phyloP scores from a whole-genome alignment of 2,329 filamentous ascomycete genomes.

The Seiridium unicorne region DNA sequence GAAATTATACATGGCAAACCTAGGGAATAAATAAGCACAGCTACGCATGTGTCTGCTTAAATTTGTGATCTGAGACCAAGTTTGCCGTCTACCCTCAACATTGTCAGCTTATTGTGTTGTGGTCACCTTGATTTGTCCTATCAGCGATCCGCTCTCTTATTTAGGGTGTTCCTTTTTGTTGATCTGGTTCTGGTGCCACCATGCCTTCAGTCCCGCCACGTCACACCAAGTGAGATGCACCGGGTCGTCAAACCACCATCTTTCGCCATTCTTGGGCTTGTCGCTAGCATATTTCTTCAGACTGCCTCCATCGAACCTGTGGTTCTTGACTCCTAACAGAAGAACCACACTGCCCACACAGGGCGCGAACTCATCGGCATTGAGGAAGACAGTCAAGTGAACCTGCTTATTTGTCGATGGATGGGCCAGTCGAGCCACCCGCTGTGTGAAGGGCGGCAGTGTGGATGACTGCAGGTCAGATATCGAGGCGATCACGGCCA shows the following conservation, averaged over 20 bases:
- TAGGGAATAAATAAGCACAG: too few species aligned
- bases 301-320: conserved; percentile 47
- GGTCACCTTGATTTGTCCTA: too few species aligned
- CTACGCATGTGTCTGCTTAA: too few species aligned
- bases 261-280: conserved; percentile 18
- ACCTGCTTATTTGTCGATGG: conserved; percentile 52
- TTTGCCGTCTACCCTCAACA: too few species aligned
- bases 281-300: conserved; percentile 42
- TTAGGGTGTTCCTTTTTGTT: neutral
- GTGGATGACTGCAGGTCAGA: conserved; percentile 47
- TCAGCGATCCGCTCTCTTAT: neutral
- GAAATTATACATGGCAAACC: too few species aligned
- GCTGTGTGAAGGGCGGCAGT: conserved; percentile 48
- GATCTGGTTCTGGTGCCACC: conserved; percentile 34
- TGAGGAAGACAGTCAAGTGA: conserved; percentile 52
- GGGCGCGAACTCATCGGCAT: conserved; percentile 48
- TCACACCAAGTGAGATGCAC: conserved; percentile 47
- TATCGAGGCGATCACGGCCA: conserved; percentile 48
- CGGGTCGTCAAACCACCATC: conserved; percentile 54
- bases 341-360: conserved; percentile 47
- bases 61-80: too few species aligned
- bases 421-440: conserved; percentile 50
- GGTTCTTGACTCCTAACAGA: conserved; percentile 56
- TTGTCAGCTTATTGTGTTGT: too few species aligned
- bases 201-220: conserved; percentile 39